Evolutionary conservation across 2,329 filamentous ascomycete species (phyloP).

Genomic region (Trichoderma sp.): DNA sequence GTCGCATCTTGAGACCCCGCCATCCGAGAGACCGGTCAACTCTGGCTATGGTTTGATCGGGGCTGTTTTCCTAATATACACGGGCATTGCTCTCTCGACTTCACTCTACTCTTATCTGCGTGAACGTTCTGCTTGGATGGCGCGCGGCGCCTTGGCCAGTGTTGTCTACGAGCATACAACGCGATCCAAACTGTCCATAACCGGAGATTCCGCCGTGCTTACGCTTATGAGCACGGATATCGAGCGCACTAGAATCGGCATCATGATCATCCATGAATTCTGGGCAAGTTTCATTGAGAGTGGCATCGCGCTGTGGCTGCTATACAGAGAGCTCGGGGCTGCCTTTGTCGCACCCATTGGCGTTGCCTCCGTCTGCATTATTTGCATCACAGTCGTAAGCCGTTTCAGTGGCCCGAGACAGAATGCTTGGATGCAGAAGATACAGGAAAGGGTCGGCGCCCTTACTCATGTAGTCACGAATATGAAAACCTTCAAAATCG

Average conservation of each 20-base stretch:
- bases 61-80: constrained; percentile 39
- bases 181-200: constrained; percentile 29
- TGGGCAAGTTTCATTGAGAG: constrained; percentile 43
- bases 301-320: constrained; percentile 44
- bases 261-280: constrained; percentile 37
- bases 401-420: constrained; percentile 25
- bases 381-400: constrained; percentile 16
- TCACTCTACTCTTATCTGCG: constrained; percentile 1
- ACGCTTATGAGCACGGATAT: constrained; percentile 49
- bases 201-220: constrained; percentile 40
- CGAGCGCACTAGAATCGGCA: constrained; percentile 39
- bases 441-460: constrained; percentile 35
- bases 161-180: constrained; percentile 36
- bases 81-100: constrained; percentile 36
- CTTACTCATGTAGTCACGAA: constrained; percentile 32
- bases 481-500: constrained; percentile 35
- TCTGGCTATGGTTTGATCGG: constrained; percentile 43
- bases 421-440: constrained; percentile 35
- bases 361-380: constrained; percentile 35
- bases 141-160: constrained; percentile 32
- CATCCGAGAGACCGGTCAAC: constrained; percentile 19
- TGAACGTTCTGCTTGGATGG: constrained; percentile 7
- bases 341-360: constrained; percentile 48
- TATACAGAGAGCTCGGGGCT: constrained; percentile 45
- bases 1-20: constrained; percentile 31